These are phyloP conservation scores for Ophiostoma populinum DNA, from an alignment of 2,329 filamentous ascomycete species.

Conservation along the genomic window DNA sequence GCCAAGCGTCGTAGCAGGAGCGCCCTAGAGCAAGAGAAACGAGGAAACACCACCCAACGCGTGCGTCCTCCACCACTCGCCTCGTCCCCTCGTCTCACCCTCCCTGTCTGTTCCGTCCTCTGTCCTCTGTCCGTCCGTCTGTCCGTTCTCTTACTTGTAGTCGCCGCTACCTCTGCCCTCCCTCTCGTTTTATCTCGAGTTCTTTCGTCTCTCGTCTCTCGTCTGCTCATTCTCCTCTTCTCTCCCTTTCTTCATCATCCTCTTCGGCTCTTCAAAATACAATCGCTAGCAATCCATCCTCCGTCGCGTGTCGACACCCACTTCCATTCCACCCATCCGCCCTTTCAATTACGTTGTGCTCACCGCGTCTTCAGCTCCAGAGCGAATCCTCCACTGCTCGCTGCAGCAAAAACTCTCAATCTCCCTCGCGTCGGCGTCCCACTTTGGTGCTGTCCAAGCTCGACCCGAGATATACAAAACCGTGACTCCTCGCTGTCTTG, in stretches of 20 bases:
- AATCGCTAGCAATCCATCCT: neutral
- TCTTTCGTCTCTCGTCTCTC: neutral
- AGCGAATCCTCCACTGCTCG: neutral
- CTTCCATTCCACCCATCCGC: no score
- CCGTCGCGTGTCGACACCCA: no score
- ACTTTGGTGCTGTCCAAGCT: no score
- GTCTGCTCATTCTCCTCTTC: neutral
- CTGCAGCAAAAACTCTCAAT: no score
- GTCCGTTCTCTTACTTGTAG: neutral
- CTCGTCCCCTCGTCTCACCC: no score
- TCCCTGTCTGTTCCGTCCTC: no score
- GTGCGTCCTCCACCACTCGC: no score
- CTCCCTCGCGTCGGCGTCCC: no score
- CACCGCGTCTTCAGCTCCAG: neutral
- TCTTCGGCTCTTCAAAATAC: neutral
- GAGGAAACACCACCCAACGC: conserved; percentile 2
- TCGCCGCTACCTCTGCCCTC: neutral
- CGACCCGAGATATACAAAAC: no score
- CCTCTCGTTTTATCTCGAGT: neutral
- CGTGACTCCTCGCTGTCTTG: no score
- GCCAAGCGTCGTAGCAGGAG: conserved; percentile 4
- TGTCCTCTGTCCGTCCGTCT: neutral
- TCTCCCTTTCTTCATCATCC: neutral
- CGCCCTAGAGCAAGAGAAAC: no score
- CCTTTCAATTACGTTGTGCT: no score